A percentile compares a stretch with the other conserved stretches of the same genome.
phyloP scores from a whole-genome alignment of 352 stramenopile genomes.

The Pythium rhizo-oryzae region DNA sequence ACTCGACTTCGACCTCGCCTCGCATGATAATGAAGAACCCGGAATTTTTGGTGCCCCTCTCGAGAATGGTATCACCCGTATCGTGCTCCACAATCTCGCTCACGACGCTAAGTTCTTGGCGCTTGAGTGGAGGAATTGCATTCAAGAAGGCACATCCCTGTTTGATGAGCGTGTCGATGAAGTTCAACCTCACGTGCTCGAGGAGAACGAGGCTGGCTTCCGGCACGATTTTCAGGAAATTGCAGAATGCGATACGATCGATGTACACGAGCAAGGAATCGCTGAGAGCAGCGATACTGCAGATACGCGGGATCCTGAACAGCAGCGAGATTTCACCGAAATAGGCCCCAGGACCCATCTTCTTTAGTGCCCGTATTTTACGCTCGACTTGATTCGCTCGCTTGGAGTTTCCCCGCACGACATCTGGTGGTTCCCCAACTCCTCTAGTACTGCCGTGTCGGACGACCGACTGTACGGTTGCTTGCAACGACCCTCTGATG shows the following conservation, averaged over 20 bases:
- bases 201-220: constrained; percentile 53
- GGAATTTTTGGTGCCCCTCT: constrained; percentile 28
- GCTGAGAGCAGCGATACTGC: constrained; percentile 60
- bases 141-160: constrained; percentile 58
- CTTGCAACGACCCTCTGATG: constrained; percentile 56
- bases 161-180: constrained; percentile 61
- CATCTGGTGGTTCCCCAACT: not conserved
- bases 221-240: constrained; percentile 71
- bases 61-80: constrained; percentile 35
- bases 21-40: constrained; percentile 55
- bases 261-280: constrained; percentile 74
- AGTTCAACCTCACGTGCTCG: constrained; percentile 63
- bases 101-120: constrained; percentile 58
- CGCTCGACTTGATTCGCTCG: constrained; percentile 13
- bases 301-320: constrained; percentile 69
- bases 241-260: constrained; percentile 65
- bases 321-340: constrained; percentile 79
- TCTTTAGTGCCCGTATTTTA: constrained; percentile 58
- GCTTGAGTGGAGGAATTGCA: constrained; percentile 54
- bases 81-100: constrained; percentile 53
- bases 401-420: not conserved
- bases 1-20: constrained; percentile 38
- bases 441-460: not conserved
- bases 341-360: constrained; percentile 55
- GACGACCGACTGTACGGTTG: constrained; percentile 34